A percentile compares a stretch with the other conserved stretches of the same genome.
These are phyloP conservation scores for Nothomitra cinnamomea DNA, from an alignment of 2,329 filamentous ascomycete species.

Conservation along the genomic window DNA sequence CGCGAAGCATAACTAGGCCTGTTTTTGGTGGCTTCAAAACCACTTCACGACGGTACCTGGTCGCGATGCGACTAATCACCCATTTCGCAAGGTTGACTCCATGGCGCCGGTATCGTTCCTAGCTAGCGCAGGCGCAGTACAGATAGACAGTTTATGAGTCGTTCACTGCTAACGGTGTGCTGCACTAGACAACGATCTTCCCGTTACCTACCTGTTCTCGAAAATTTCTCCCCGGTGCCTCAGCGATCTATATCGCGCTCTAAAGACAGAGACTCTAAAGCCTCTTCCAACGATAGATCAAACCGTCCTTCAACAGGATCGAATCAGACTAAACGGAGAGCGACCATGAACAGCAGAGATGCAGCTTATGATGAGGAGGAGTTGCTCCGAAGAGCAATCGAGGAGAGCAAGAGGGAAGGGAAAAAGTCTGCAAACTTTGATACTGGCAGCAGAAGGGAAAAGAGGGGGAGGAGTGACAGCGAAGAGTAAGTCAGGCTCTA, in stretches of 20 bases:
- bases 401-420: conserved; percentile 80
- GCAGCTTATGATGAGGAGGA: conserved; percentile 94
- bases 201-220: conserved; percentile 42
- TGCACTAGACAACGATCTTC: conserved; percentile 40
- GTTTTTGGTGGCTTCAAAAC: neutral
- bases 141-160: neutral
- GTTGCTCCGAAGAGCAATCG: conserved; percentile 71
- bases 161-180: neutral
- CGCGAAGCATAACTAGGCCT: neutral
- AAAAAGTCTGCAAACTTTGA: conserved; percentile 33
- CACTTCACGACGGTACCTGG: too few species aligned
- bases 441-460: conserved; percentile 45
- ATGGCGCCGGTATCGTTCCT: too few species aligned
- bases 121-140: neutral
- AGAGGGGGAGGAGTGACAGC: conserved; percentile 76
- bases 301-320: conserved; percentile 34
- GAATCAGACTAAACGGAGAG: conserved; percentile 58
- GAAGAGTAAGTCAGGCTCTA: conserved; percentile 58
- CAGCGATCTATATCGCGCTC: conserved; percentile 48
- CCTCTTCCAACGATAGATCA: conserved; percentile 38
- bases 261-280: conserved; percentile 40
- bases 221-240: conserved; percentile 30
- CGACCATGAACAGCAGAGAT: conserved; percentile 93
- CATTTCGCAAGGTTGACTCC: too few species aligned
- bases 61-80: too few species aligned